phyloP scores from a whole-genome alignment of 2,329 filamentous ascomycete species.

The Raffaelea ambrosiae region DNA sequence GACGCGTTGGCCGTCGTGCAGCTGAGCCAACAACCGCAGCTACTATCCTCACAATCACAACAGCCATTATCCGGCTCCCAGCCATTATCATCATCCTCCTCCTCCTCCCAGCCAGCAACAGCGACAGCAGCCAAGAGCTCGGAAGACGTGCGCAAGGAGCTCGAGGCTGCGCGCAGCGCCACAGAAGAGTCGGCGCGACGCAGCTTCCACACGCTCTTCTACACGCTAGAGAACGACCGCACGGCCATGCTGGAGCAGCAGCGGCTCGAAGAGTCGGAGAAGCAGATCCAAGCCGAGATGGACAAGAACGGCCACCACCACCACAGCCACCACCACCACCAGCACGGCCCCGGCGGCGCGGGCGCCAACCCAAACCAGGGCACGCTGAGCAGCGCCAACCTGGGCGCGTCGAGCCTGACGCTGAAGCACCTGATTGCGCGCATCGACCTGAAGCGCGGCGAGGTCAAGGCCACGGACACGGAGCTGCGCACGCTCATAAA shows the following conservation, averaged over 20 bases:
- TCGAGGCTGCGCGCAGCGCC: constrained; percentile 85
- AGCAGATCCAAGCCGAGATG: constrained; percentile 93
- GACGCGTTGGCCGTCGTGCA: no score
- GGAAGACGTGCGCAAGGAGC: constrained; percentile 84
- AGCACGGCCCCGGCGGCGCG: constrained; percentile 22
- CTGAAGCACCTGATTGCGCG: constrained; percentile 94
- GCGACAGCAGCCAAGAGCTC: constrained; percentile 50
- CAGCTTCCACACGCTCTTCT: constrained; percentile 89
- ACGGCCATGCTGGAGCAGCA: constrained; percentile 98
- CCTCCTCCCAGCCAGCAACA: background rate
- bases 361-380: constrained; percentile 63
- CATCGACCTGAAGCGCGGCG: constrained; percentile 85
- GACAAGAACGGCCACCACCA: constrained; percentile 51
- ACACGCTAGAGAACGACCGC: constrained; percentile 89
- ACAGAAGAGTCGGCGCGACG: constrained; percentile 83
- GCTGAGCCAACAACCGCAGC: no score
- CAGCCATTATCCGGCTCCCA: background rate
- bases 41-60: constrained; percentile 15
- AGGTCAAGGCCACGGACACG: constrained; percentile 85
- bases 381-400: constrained; percentile 83
- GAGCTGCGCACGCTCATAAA: constrained; percentile 90
- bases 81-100: background rate
- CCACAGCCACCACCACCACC: no score
- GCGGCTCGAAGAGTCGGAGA: constrained; percentile 90
- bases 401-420: constrained; percentile 91